Evolutionary conservation across 2,329 filamentous ascomycete species (phyloP).

Genomic region (Aspergillus persii): DNA sequence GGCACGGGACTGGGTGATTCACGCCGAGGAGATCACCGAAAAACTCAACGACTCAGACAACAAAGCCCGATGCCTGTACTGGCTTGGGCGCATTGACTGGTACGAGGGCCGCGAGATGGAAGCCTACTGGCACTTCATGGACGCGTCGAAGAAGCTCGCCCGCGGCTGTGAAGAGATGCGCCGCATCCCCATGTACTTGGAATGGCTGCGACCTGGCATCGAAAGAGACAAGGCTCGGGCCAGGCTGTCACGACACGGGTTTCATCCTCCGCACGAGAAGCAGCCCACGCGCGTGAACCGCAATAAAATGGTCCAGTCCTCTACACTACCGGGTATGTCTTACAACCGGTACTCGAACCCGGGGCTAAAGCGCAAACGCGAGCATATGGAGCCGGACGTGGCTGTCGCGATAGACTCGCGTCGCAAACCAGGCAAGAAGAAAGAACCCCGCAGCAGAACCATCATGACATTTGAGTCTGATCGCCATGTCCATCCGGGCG

Average conservation of each 20-base stretch:
- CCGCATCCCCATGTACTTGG: not conserved
- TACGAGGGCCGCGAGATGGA: conserved; percentile 6
- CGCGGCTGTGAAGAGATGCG: not conserved
- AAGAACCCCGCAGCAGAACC: not conserved
- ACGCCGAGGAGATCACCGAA: conserved; percentile 11
- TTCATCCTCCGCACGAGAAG: not conserved
- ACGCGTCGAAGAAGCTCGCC: not conserved
- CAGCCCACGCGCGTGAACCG: not conserved
- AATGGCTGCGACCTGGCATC: not conserved
- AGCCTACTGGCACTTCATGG: conserved; percentile 8
- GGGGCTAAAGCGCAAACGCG: not conserved
- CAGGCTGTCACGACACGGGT: not conserved
- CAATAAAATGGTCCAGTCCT: not conserved
- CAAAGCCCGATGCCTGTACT: conserved; percentile 23
- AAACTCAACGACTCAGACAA: not conserved
- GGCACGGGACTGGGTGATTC: conserved; percentile 7
- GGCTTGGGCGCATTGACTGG: conserved; percentile 27
- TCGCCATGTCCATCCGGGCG: conserved; percentile 9
- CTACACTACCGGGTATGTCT: not conserved
- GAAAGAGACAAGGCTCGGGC: not conserved
- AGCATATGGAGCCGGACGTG: not conserved
- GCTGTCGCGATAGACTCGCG: not conserved
- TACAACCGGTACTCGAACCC: not conserved
- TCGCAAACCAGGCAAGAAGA: not conserved
- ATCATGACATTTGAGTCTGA: not conserved